Conservation (phyloP, 1,284 basidiomycete species). For the Moesziomyces antarcticus region DNA sequence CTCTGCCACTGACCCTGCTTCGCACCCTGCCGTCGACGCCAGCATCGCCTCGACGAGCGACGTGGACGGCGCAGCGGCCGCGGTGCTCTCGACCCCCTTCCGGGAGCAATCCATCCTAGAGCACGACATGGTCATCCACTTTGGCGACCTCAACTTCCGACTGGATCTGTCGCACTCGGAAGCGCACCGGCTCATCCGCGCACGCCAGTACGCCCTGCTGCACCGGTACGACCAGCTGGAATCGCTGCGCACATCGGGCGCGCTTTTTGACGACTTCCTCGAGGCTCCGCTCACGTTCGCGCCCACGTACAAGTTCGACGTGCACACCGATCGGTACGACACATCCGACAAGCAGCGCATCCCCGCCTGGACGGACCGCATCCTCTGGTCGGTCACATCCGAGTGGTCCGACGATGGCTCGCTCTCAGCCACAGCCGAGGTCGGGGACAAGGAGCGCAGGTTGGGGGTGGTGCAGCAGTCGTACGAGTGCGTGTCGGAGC, state of each 20-base stretch:
- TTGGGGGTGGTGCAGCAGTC: constrained; percentile 31
- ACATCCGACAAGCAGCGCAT: constrained; percentile 94
- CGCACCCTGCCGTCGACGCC: no score
- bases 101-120: constrained; percentile 28
- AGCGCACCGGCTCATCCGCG: constrained; percentile 72
- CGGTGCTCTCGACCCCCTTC: no score
- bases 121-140: constrained; percentile 79
- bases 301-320: constrained; percentile 88
- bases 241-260: constrained; percentile 19
- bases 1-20: no score
- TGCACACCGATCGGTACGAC: constrained; percentile 83
- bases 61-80: no score
- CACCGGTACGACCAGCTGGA: constrained; percentile 76
- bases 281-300: constrained; percentile 88
- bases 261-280: constrained; percentile 82
- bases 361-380: constrained; percentile 85
- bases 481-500: constrained; percentile 26
- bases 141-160: constrained; percentile 94
- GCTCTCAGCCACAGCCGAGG: constrained; percentile 1
- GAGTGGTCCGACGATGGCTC: constrained; percentile 30
- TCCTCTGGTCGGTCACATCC: constrained; percentile 73
- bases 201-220: constrained; percentile 69
- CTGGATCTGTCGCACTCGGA: constrained; percentile 85
- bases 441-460: background rate
- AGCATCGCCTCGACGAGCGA: no score